phyloP scores from a whole-genome alignment of 2,329 filamentous ascomycete genomes.

The Bipolaris sorokiniana region DNA sequence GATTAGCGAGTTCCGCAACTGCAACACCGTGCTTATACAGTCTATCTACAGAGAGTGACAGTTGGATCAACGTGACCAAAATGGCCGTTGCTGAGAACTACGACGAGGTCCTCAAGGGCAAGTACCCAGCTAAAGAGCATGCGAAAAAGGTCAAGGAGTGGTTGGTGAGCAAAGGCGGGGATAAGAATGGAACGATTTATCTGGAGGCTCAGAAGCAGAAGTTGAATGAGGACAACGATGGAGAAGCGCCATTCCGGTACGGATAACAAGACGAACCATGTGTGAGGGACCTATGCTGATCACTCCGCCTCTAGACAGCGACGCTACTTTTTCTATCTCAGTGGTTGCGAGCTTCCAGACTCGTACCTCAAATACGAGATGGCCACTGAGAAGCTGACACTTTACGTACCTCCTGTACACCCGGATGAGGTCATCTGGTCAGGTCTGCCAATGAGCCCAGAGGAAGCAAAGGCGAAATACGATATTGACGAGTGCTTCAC shows the following conservation, averaged over 20 bases:
- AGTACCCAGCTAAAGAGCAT: slow-evolving; percentile 86
- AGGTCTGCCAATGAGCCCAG: slow-evolving; percentile 77
- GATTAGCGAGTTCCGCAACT: neutral
- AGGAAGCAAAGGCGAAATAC: slow-evolving; percentile 75
- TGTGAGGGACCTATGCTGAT: neutral
- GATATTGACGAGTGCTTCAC: slow-evolving; percentile 72
- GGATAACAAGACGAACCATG: slow-evolving; percentile 1
- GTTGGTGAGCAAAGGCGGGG: slow-evolving; percentile 69
- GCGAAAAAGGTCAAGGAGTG: slow-evolving; percentile 81
- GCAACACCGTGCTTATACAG: slow-evolving; percentile 11
- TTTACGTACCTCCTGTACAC: slow-evolving; percentile 90
- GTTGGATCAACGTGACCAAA: slow-evolving; percentile 21
- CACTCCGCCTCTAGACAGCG: slow-evolving; percentile 68
- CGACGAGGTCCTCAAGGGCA: slow-evolving; percentile 57
- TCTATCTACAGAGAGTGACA: slow-evolving; percentile 8
- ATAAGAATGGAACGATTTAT: slow-evolving; percentile 77
- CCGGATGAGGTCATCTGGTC: slow-evolving; percentile 93
- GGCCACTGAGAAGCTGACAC: slow-evolving; percentile 71
- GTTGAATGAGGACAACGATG: slow-evolving; percentile 89
- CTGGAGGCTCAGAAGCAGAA: slow-evolving; percentile 83
- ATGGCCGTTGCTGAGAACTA: slow-evolving; percentile 45
- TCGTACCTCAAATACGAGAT: slow-evolving; percentile 84
- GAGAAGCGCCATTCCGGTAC: slow-evolving; percentile 79
- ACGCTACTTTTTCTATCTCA: slow-evolving; percentile 93
- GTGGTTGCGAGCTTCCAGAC: slow-evolving; percentile 82